A percentile compares a stretch with the other conserved stretches of the same genome.
Conservation (phyloP, 2,329 filamentous ascomycete species). For the Venturia carpophila region DNA sequence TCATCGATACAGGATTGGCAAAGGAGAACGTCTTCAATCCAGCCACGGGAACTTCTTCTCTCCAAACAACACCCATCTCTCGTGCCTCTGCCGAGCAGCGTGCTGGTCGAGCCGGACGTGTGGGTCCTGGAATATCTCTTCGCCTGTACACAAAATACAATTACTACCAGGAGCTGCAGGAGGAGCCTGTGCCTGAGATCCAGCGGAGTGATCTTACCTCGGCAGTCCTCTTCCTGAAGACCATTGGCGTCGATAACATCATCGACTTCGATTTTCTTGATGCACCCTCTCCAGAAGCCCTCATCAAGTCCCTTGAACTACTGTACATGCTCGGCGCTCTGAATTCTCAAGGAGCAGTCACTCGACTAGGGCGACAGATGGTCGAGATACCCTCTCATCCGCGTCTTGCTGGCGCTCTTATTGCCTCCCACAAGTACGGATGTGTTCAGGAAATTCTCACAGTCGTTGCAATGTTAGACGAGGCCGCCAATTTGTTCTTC, state of each 20-base stretch:
- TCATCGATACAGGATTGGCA: constrained; percentile 90
- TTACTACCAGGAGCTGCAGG: constrained; percentile 90
- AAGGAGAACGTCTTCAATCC: constrained; percentile 95
- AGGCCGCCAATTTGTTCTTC: constrained; percentile 85
- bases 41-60: constrained; percentile 81
- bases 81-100: constrained; percentile 88
- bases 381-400: constrained; percentile 90
- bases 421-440: constrained; percentile 82
- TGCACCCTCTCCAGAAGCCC: constrained; percentile 77
- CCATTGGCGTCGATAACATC: constrained; percentile 83
- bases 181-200: constrained; percentile 87
- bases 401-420: constrained; percentile 80
- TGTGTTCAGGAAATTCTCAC: constrained; percentile 89
- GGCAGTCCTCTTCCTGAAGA: constrained; percentile 79
- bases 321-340: constrained; percentile 85
- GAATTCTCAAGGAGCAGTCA: constrained; percentile 81
- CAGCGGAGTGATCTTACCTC: constrained; percentile 80
- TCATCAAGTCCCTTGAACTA: constrained; percentile 82
- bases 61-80: constrained; percentile 86
- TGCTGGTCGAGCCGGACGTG: constrained; percentile 84
- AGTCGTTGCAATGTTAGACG: constrained; percentile 89
- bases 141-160: constrained; percentile 88
- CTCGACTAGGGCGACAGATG: constrained; percentile 88
- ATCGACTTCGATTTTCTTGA: constrained; percentile 97
- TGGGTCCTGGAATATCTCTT: constrained; percentile 88